These are phyloP conservation scores for Rhodotorula glutinis DNA, from an alignment of 1,284 basidiomycete genomes.

Conservation along the genomic window DNA sequence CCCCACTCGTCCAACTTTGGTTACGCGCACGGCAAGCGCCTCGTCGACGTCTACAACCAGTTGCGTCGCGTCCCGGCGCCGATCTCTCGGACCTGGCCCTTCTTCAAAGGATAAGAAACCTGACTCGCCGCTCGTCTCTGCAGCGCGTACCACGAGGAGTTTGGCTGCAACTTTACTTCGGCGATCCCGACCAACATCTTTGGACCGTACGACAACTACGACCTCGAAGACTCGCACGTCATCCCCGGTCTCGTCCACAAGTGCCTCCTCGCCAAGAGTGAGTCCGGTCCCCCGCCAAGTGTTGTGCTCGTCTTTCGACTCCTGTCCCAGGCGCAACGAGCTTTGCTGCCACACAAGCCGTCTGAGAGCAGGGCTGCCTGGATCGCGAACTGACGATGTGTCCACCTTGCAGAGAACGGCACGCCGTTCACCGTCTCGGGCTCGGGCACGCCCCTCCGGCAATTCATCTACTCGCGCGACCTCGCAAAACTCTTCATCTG, in stretches of 20 bases:
- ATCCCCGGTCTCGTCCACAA: conserved; percentile 86
- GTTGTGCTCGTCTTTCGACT: no score
- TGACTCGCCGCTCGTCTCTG: no score
- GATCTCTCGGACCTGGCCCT: no score
- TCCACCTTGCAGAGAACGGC: conserved; percentile 60
- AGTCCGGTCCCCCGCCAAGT: background rate
- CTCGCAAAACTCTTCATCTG: conserved; percentile 89
- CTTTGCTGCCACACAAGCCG: no score
- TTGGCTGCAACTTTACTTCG: conserved; percentile 82
- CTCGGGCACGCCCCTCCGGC: conserved; percentile 78
- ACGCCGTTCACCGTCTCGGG: conserved; percentile 79
- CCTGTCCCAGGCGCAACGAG: background rate
- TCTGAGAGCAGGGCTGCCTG: no score
- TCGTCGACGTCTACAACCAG: conserved; percentile 90
- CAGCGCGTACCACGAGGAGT: conserved; percentile 86
- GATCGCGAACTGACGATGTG: no score
- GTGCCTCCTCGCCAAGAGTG: conserved; percentile 80
- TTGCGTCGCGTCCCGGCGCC: no score
- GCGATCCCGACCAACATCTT: conserved; percentile 91
- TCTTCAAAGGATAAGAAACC: no score
- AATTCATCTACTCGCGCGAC: conserved; percentile 91
- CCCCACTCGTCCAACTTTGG: conserved; percentile 88
- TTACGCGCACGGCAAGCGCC: conserved; percentile 86
- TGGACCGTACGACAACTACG: conserved; percentile 57
- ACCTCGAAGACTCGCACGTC: conserved; percentile 82